Base-by-base conservation (phyloP, 2,329 filamentous ascomycete genomes). In the Botrytis byssoidea region DNA sequence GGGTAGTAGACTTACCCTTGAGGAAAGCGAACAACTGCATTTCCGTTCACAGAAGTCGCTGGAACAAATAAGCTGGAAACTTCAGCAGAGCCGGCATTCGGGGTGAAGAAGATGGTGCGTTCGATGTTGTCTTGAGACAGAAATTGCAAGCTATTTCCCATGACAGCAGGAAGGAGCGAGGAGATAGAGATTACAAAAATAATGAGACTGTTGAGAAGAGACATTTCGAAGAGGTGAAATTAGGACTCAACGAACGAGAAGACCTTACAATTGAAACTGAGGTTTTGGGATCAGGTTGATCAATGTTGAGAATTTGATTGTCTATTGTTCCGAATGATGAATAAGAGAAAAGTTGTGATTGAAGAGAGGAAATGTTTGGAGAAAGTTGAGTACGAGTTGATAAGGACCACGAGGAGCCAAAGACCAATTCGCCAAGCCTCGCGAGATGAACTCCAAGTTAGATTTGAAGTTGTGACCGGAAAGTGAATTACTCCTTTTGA, bases 21-120 rank as follows among this genome's bases (percentile, higher is more conserved):
- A 8, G 59, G 32, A n/a, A 61, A 61, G 0, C 18, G 14, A 55
- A 25, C 35, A 35, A 25, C 20, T 25, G 35, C 20, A 14, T 12
- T 12, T 25, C 0, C 0, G 22, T 20, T 10, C 20, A 37, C 4
- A 7, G 59, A 25, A 8, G 0, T 4, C 12, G 10, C 20, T 3
- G 32, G 32, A 61, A 61, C 32, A 37, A 25, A 22, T 20, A 37
- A 14, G 10, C 29, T 37, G 32, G 59, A 10, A 37, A 61, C 10
- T 25, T 25, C 59, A 61, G 32, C 59, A 61, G 59, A 61, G 5
- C 32, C 59, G 6, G 22, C 1, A 32, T 61, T 61, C 1, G 59
- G 32, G 2, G 32, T 35, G 20, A 61, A 61, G 20, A 35, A 61
- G 12, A 61, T 9, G 32, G 59, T 37, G 32, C 32, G 32, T 1